Evolutionary conservation across 208 protist species (phyloP), one percentile per base, ranked within the genome.

Genomic region (Trypanosomatidae sp.): DNA sequence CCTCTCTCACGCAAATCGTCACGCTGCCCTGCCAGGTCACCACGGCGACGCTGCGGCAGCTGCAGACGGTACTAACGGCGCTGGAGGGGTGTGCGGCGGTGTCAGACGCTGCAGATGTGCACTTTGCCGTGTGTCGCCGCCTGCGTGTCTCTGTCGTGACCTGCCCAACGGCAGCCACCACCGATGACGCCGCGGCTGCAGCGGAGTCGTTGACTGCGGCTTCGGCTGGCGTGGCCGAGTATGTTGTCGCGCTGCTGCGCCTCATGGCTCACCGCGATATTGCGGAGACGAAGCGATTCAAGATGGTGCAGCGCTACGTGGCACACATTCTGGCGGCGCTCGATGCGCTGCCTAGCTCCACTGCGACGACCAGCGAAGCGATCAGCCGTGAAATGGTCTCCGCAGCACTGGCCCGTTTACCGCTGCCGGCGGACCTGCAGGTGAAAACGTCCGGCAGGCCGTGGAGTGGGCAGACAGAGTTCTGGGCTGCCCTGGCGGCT

Each of bases 1-100:
- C 79, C 1, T 50, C 69, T 0, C 73, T 84, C 46, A 87, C 74
- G 28, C 74, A 78, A 39, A 28, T 84, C 1, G 33, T 82, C 5
- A 33, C 46, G 30, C 22, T 82, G 50, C 77, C 78, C 10, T 79
- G 79, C 52, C 46, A 59, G 58, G 19, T 49, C 30, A 77, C 78
- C 7, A 5, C 52, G 0, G 28, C 55, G 9, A 68, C 59, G 36
- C 66, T 80, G 64, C 76, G 52, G 17, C 76, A 75, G 47, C 43
- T 80, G 62, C 69, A 46, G 25, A 80, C 76, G 36, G 69, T 72
- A 3, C 15, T 80, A 15, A 3, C 49, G 1, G 69, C 76, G 1
- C 56, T 80, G 64, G 43, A 70, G 50, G 25, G 28, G 47, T 80
- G 76, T 28, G 76, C 8, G 3, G 46, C 25, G 7, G 55, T 69